Percentiles rank a stretch among this genome's conserved stretches.
These are phyloP conservation scores for Colletotrichum camelliae DNA, from an alignment of 2,329 filamentous ascomycete genomes.

Conservation along the genomic window DNA sequence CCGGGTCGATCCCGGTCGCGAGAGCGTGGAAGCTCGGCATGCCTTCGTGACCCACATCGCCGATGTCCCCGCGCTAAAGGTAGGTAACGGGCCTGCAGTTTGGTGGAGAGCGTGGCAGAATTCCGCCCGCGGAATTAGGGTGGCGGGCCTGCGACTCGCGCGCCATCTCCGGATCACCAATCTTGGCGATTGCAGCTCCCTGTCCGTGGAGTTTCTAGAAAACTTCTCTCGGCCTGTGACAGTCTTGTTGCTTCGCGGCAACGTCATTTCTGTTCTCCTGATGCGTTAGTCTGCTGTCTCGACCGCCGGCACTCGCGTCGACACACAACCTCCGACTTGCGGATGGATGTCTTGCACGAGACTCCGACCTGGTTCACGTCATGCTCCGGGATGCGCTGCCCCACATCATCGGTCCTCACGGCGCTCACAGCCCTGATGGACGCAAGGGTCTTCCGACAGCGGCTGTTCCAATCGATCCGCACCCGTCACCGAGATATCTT, in stretches of 20 bases:
- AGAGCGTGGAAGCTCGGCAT: neutral
- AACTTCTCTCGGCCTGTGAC: neutral
- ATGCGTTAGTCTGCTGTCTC: neutral
- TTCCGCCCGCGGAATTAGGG: constrained; percentile 7
- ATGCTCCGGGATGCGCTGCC: neutral
- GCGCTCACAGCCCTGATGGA: neutral
- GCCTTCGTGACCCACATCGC: neutral
- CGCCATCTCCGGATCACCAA: constrained; percentile 5
- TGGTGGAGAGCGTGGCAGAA: neutral
- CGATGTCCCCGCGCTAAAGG: neutral
- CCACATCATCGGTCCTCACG: neutral
- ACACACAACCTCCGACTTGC: neutral
- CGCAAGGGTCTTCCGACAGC: neutral
- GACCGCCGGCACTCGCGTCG: neutral
- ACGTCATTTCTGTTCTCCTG: neutral
- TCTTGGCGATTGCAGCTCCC: neutral
- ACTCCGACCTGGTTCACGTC: neutral
- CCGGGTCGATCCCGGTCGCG: neutral
- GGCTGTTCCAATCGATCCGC: neutral
- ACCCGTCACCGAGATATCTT: neutral
- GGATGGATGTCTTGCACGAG: neutral
- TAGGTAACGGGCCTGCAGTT: neutral
- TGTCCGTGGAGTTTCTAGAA: neutral
- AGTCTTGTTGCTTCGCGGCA: neutral
- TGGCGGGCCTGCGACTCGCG: neutral